Evolutionary conservation across 345 rosid species (phyloP), one percentile per base, ranked within the genome.

Genomic region (Geranium rotundifolium): DNA sequence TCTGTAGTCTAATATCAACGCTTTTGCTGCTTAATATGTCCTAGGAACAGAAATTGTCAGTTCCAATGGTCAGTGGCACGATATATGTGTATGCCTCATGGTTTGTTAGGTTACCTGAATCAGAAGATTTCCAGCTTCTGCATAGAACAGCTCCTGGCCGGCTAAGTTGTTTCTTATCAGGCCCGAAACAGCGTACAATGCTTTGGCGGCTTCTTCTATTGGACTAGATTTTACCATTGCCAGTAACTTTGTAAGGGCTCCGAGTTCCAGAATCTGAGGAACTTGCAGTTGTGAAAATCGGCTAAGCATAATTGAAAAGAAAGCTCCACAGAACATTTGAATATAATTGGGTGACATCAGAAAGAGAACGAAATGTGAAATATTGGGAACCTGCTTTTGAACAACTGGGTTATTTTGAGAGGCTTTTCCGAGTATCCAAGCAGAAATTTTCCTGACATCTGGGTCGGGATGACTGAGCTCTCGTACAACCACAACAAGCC

Each of bases 381-480:
- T 57, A 29, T 7, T n/a, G 4, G 9, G 20, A 39, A 85, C 97
- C 91, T 93, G 88, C 68, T 74, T 79, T 79, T 93, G 95, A 73
- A 90, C 79, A 74, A 76, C 68, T 12, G 88, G 88, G 77, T 90
- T 84, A 74, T 93, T 93, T 76, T 93, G 97, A 76, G 95, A 71
- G n/a, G 97, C 95, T 74, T 77, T 88, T 58, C 99, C 99, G 7
- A 93, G 73, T 68, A 93, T 82, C 99, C 99, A 93, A 34, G 99
- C 97, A 68, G 99, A 86, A 69, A 81, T 59, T 72, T 71, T 90
- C 81, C 96, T 81, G 50, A 80, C 73, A 16, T 83, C 90, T 14
- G 86, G 16, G 58, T 90, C 90, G 57, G 79, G 75, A 70, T 90
- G 96, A 76, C 70, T 64, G 57, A 90, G 92, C 73, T 87, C 79